A percentile compares a stretch with the other conserved stretches of the same genome.
Conservation (phyloP, 768 basidiomycete species). For the Ramaria rubella region DNA sequence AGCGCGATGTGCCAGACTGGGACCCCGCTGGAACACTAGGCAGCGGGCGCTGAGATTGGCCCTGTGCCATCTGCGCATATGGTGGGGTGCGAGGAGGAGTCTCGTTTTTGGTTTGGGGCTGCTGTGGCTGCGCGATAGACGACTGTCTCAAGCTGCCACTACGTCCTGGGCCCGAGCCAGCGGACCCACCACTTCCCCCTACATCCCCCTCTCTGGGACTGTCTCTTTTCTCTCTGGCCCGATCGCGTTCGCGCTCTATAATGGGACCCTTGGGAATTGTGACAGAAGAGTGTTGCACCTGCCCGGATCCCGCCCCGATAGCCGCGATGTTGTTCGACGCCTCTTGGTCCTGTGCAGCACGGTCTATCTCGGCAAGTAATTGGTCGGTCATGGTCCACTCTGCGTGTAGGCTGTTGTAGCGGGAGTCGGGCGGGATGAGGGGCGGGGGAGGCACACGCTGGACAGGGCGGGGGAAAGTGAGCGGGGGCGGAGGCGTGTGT, state of each 20-base stretch:
- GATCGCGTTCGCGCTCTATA: conserved; percentile 2
- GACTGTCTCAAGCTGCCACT: conserved; percentile 1
- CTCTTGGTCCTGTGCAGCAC: conserved; percentile 44
- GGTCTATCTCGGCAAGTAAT: conserved; percentile 64
- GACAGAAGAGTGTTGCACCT: not conserved
- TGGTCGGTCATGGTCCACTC: conserved; percentile 65
- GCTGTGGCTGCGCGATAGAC: not conserved
- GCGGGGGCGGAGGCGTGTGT: conserved; percentile 29
- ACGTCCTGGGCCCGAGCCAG: not conserved
- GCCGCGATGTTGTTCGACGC: conserved; percentile 26
- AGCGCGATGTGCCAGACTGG: not conserved
- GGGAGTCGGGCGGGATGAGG: conserved; percentile 35
- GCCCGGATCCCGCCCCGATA: not conserved
- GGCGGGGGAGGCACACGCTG: conserved; percentile 48
- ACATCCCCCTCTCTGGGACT: not conserved
- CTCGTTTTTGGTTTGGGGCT: not conserved
- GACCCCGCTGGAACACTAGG: not conserved
- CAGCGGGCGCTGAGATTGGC: not conserved
- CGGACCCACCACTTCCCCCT: not conserved
- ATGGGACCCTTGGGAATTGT: conserved; percentile 7
- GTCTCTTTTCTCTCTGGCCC: not conserved
- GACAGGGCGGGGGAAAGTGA: conserved; percentile 45
- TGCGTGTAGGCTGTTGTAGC: conserved; percentile 44
- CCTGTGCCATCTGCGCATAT: not conserved
- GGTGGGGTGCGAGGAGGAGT: conserved; percentile 2